Percentiles rank a stretch among this genome's conserved stretches.
These are phyloP conservation scores for Astrocystis sublimbata DNA, from an alignment of 495 filamentous ascomycete species.

Conservation along the genomic window DNA sequence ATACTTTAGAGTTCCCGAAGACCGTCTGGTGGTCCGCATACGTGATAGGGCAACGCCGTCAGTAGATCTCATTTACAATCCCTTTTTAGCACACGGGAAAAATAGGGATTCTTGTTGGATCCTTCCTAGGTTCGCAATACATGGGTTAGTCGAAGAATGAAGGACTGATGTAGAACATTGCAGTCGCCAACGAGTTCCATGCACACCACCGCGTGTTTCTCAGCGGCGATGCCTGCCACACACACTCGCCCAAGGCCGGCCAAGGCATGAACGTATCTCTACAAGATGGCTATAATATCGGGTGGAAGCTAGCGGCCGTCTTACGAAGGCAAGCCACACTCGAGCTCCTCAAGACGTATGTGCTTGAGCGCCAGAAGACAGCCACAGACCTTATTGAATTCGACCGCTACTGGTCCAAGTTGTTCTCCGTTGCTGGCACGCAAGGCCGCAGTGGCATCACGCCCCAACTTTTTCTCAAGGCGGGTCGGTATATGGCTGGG, in stretches of 20 bases:
- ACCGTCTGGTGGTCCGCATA: constrained; percentile 65
- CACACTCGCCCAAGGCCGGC: constrained; percentile 70
- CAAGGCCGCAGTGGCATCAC: constrained; percentile 45
- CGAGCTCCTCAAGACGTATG: constrained; percentile 64
- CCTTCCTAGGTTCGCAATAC: no score
- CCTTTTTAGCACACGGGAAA: neutral
- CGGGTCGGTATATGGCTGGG: constrained; percentile 65
- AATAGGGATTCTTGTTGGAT: no score
- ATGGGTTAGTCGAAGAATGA: no score
- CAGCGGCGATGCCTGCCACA: constrained; percentile 71
- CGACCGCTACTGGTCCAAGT: constrained; percentile 63
- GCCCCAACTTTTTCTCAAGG: constrained; percentile 59
- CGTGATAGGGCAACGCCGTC: constrained; percentile 61
- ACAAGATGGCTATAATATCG: constrained; percentile 63
- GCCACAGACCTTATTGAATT: constrained; percentile 75
- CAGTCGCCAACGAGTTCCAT: constrained; percentile 55
- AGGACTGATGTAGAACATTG: neutral
- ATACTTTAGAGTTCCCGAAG: constrained; percentile 45
- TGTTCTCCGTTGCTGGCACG: constrained; percentile 52
- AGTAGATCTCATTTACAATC: neutral
- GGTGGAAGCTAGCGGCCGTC: constrained; percentile 75
- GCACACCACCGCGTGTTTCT: constrained; percentile 61
- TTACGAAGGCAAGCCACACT: constrained; percentile 55
- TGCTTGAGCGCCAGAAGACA: constrained; percentile 65
- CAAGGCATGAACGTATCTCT: constrained; percentile 72